These are phyloP conservation scores for Pleurotus djamor DNA, from an alignment of 768 basidiomycete species.

Conservation along the genomic window DNA sequence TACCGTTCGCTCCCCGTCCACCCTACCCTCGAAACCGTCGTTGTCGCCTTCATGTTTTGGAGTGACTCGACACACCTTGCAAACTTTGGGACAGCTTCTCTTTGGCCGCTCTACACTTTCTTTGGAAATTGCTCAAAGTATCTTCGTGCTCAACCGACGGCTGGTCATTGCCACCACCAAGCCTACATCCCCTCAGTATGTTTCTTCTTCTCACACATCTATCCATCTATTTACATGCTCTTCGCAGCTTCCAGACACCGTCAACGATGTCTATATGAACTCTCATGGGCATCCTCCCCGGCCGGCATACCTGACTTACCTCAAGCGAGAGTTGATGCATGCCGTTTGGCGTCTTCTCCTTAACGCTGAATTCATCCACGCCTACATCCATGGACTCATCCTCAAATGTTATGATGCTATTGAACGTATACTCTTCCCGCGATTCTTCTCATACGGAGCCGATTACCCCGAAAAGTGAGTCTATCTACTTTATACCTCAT, in stretches of 20 bases:
- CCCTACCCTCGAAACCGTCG: constrained; percentile 13
- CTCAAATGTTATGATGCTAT: constrained; percentile 22
- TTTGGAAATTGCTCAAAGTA: constrained; percentile 35
- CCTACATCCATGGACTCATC: constrained; percentile 19
- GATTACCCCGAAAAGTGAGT: constrained; percentile 28
- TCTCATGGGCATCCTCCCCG: constrained; percentile 10
- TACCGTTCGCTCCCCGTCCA: not conserved
- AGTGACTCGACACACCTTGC: constrained; percentile 24
- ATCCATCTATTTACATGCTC: not conserved
- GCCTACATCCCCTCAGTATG: constrained; percentile 29
- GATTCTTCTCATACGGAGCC: constrained; percentile 26
- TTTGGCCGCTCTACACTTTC: constrained; percentile 31
- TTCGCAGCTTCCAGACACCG: constrained; percentile 17
- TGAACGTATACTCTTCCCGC: constrained; percentile 18
- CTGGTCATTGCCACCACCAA: constrained; percentile 23
- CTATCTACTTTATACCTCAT: too few relatives aligned
- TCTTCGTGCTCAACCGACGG: constrained; percentile 14
- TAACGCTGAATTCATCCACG: constrained; percentile 20
- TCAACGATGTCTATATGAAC: constrained; percentile 17
- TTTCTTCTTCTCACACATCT: not conserved
- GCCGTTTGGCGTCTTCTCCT: constrained; percentile 20
- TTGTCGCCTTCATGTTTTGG: constrained; percentile 22
- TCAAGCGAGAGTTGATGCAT: constrained; percentile 23
- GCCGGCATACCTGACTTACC: constrained; percentile 13
- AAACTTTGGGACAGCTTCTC: constrained; percentile 17